Conservation (phyloP, 257 asterid species). For the Gentiana macrophylla region DNA sequence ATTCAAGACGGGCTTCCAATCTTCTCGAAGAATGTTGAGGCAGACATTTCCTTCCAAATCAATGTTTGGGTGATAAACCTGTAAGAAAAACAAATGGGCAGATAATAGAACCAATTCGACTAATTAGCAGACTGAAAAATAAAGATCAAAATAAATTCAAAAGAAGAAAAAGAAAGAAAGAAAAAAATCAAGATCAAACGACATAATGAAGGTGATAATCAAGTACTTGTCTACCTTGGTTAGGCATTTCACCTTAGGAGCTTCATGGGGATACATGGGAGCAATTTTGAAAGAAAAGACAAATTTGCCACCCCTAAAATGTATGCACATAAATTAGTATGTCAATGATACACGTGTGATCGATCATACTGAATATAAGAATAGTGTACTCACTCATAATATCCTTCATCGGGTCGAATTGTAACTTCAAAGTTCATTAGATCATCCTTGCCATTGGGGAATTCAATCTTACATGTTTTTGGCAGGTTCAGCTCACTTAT, state of each 20-base stretch:
- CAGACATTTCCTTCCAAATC: conserved; percentile 91
- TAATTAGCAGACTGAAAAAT: too few species aligned
- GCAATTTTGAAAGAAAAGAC: conserved; percentile 77
- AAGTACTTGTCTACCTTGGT: too few species aligned
- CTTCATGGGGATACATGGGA: conserved; percentile 85
- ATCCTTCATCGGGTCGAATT: conserved; percentile 27
- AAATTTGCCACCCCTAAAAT: conserved; percentile 65
- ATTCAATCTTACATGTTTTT: conserved; percentile 19
- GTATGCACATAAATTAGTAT: conserved; percentile 1
- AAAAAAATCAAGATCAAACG: too few species aligned
- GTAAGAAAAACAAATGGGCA: not conserved
- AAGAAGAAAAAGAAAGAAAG: too few species aligned
- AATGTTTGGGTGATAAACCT: conserved; percentile 94
- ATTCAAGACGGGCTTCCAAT: conserved; percentile 40
- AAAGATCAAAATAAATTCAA: too few species aligned
- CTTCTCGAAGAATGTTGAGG: conserved; percentile 43
- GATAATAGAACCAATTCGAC: too few species aligned
- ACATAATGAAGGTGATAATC: too few species aligned
- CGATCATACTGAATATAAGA: too few species aligned
- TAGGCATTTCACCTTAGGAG: conserved; percentile 64
- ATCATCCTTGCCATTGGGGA: conserved; percentile 30
- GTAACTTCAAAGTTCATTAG: conserved; percentile 30
- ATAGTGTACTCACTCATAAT: conserved; percentile 18
- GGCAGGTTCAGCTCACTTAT: conserved; percentile 35
- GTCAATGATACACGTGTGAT: not conserved